Evolutionary conservation across 495 filamentous ascomycete genomes (phyloP), one percentile per base, ranked within the genome.

Genomic region (Cryomyces minteri): DNA sequence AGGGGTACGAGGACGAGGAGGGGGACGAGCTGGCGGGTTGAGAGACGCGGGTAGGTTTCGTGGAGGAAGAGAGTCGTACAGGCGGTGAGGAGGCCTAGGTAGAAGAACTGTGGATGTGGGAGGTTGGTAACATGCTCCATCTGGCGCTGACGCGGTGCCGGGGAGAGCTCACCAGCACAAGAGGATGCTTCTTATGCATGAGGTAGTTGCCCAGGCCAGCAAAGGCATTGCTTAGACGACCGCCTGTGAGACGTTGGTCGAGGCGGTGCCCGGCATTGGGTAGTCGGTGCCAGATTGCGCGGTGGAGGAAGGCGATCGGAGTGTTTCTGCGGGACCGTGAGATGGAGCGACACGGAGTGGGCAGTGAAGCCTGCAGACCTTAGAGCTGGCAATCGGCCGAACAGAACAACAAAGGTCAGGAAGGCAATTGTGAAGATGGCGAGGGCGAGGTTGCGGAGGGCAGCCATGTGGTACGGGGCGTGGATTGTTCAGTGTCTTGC

Each of bases 381-480:
- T 46, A 96, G 69, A 25, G 73, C 74, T 8, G 90, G 90, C 4
- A 96, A 69, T 50, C 83, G 79, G 31, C 90, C 90, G 62, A 98
- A 98, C 50, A 98, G 79, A 31, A 84, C 80, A 44, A 95, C 70
- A 59, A 94, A 94, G 39, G 76, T 78, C 54, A 92, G 65, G 39
- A 80, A 75, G 4, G 82, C 84, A 52, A 98, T 79, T 38, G 63
- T 65, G 40, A 88, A 54, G 36, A 88, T 69, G 39, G 68, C 67
- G 49, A 86, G 54, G 48, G 71, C 76, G 45, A 88, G 67, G 40
- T 69, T 78, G 14, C 74, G 67, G 43, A 93, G 51, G 41, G 67
- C 47, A 18, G 75, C 79, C 88, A 95, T 95, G n/a, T n/a, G n/a
- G n/a, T n/a, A n/a, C n/a, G n/a, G n/a, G n/a, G n/a, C n/a, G 18